Base-by-base conservation (phyloP, 1,284 basidiomycete species). In the Leccinum proliferum region DNA sequence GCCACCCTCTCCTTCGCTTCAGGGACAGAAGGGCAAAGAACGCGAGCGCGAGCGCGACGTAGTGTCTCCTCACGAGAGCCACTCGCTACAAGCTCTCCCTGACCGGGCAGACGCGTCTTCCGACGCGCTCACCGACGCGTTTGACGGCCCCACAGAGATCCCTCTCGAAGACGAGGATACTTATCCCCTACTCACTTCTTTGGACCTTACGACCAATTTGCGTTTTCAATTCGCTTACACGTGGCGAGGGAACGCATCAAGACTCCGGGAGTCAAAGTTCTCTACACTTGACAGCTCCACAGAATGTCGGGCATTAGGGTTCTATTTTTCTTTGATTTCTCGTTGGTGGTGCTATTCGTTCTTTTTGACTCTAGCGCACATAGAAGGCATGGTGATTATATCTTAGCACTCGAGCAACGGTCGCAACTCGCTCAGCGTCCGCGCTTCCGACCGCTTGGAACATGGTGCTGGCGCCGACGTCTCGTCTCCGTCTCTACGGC, bases 171-270 rank as follows among this genome's bases (percentile, higher is more conserved):
- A 71, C 3, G 62, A 63, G 0, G 67, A 73, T 21, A 29, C 29
- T 5, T 68, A 67, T 55, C 66, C 70, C 18, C 63, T 60, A 4
- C 63, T 73, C 37, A 64, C 63, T n/a, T 2, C 60, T 15, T 35
- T 59, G 35, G 65, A 64, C 52, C 62, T 72, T 14, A 57, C 37
- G 1, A 57, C 41, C 35, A 72, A 74, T 52, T 56, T 67, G 7
- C 73, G 71, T 43, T 73, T 74, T 46, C 61, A 64, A 6, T 72
- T 72, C 56, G 61, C 64, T 59, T 62, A 64, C 10, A 58, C 58
- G 29, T 74, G 68, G 71, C 61, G 70, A 53, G 62, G 37, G n/a
- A 60, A 61, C 29, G 67, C 63, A 3, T 60, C 62, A 18, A 66
- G 14, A 55, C 64, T 73, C 18, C 62, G 32, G 29, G 59, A 21